Evolutionary conservation across 306 rosid genomes (phyloP), one percentile per base, ranked within the genome.

Genomic region (Fagus crenata): DNA sequence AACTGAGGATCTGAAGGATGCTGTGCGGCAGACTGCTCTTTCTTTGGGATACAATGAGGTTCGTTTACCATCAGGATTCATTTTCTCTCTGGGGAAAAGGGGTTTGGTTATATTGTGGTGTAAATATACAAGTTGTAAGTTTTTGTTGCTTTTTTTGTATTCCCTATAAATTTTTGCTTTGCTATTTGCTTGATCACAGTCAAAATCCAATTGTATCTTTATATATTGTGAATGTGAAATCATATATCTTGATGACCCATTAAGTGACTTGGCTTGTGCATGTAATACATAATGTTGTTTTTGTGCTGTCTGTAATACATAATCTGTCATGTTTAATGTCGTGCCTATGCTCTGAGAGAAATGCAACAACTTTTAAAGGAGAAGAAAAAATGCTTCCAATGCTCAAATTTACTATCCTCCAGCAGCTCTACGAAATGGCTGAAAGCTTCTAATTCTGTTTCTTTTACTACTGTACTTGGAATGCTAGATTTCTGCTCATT

Each of bases 1-100:
- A 83, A 87, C 94, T 3, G 97, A 95, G 71, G 98, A 90, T 85
- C 92, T 95, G 80, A 92, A 95, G 84, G 98, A 95, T 49, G 93
- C 90, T 0, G 92, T 95, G 53, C 92, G 96, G 56, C 97, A 87
- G 28, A 64, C 87, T 71, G 95, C 97, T 51, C 78, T 82, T 53
- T 90, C 97, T 67, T 76, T 85, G 74, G 97, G 89, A 9, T 92
- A 87, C 68, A 87, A 83, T 41, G 98, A 95, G 96, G 98, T 93
- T 70, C 28, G 67, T 74, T 71, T 73, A 70, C 59, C 41, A 6
- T 33, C 60, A 54, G 35, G 56, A 61, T 75, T 64, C 71, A 40
- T 11, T 83, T 53, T 75, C 17, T 65, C 51, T 28, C 39, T 8
- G 63, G 36, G 12, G 36, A 17, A 33, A 43, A 33, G 61, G 51